These are phyloP conservation scores for Leucocoprinus leucothites DNA, from an alignment of 768 basidiomycete species.

Conservation along the genomic window DNA sequence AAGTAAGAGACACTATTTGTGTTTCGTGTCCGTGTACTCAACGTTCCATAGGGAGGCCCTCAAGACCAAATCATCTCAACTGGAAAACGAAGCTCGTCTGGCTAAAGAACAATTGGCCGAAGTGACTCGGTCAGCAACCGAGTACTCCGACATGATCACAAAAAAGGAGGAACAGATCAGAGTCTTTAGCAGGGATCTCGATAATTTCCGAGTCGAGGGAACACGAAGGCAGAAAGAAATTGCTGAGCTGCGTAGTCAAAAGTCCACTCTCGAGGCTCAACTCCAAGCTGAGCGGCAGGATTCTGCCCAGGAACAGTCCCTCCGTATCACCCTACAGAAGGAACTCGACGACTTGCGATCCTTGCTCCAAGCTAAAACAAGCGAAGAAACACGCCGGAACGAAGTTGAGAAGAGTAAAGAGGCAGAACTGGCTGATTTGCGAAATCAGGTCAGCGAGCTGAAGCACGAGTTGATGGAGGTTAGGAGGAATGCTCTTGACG, in stretches of 20 bases:
- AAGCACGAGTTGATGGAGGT: conserved; percentile 67
- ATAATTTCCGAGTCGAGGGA: conserved; percentile 51
- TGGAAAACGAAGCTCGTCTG: conserved; percentile 69
- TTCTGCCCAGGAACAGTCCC: conserved; percentile 37
- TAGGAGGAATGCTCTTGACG: conserved; percentile 58
- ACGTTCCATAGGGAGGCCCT: conserved; percentile 51
- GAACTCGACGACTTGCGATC: conserved; percentile 86
- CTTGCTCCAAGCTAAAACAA: conserved; percentile 81
- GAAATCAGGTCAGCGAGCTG: conserved; percentile 55
- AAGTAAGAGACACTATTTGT: conserved; percentile 51
- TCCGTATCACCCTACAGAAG: conserved; percentile 63
- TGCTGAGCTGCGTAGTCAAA: conserved; percentile 63
- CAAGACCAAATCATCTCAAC: conserved; percentile 52
- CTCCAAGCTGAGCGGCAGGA: conserved; percentile 57
- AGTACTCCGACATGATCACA: conserved; percentile 73
- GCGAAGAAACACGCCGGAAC: conserved; percentile 78
- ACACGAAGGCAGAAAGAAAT: conserved; percentile 55
- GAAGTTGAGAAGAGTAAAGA: conserved; percentile 90
- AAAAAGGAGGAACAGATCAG: conserved; percentile 73
- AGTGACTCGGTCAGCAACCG: conserved; percentile 70
- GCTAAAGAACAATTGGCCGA: conserved; percentile 77
- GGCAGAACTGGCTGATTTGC: conserved; percentile 72
- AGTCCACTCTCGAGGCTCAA: conserved; percentile 64
- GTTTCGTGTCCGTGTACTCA: not conserved
- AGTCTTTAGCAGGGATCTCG: conserved; percentile 50